Evolutionary conservation across 306 rosid genomes (phyloP).

Genomic region (Pterocarpus santalinus): DNA sequence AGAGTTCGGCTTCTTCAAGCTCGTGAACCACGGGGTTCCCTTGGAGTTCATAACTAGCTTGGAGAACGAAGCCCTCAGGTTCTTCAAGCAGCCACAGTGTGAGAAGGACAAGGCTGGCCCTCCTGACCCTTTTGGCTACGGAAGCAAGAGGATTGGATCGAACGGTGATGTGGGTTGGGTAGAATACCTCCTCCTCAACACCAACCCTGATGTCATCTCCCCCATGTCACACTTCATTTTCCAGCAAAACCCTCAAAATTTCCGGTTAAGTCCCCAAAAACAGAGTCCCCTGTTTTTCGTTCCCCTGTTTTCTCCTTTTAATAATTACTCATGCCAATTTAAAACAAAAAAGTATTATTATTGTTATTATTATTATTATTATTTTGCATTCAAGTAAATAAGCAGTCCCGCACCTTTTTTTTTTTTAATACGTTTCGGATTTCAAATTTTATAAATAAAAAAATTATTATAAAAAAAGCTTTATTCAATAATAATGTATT

Average conservation of each 20-base stretch:
- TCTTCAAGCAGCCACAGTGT: conserved; percentile 59
- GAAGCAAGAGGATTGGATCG: conserved; percentile 68
- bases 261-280: conserved; percentile 54
- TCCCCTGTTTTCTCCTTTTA: not conserved
- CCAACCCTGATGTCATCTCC: conserved; percentile 65
- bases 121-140: conserved; percentile 81
- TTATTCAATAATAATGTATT: no score
- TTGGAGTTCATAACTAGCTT: conserved; percentile 59
- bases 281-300: conserved; percentile 36
- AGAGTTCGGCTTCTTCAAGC: conserved; percentile 79
- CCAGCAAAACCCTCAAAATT: conserved; percentile 48
- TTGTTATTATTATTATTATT: no score
- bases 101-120: conserved; percentile 70
- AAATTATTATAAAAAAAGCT: no score
- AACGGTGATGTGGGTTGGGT: conserved; percentile 90
- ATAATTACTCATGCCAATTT: no score
- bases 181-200: conserved; percentile 74
- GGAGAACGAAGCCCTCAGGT: conserved; percentile 65
- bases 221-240: conserved; percentile 52
- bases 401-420: no score
- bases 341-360: no score
- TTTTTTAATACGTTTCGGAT: no score
- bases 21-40: conserved; percentile 74
- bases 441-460: no score
- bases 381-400: no score